Evolutionary conservation across 1,284 basidiomycete species (phyloP), one percentile per base, ranked within the genome.

Genomic region (Anthracocystis setariae): DNA sequence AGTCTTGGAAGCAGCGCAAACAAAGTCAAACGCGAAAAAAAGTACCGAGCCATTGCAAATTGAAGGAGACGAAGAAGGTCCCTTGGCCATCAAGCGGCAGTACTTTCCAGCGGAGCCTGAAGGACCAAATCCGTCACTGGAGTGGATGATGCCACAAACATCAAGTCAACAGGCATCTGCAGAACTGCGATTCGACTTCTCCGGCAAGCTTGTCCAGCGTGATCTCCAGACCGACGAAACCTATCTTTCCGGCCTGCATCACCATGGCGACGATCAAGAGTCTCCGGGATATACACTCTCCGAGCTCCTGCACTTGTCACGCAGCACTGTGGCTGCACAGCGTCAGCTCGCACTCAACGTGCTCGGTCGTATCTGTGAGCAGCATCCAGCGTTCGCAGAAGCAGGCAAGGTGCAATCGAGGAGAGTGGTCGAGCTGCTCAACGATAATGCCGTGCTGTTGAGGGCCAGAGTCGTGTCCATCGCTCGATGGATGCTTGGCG

Each of bases 211-310:
- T 8, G 46, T 77, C 12, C 46, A 49, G 10, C 42, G 54, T 15
- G 40, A 42, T 1, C 5, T 27, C 0, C 55, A 67, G 33, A 64
- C 54, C 21, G 65, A 75, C 43, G 37, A 46, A n/a, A 74, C 76
- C 10, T 77, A 71, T 38, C 63, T 77, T 4, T 72, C 76, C 2
- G 94, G 94, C 1, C 85, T 96, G 21, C 94, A 97, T 82, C 94
- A 96, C 81, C 94, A 96, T 58, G 85, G 85, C 18, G 75, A 82
- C 63, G 88, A 92, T 0, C 91, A 92, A 58, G 89, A 90, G 40
- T 72, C 84, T n/a, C 93, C 94, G 0, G 94, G 94, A 0, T 97
- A 96, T 82, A 94, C 92, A 0, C 84, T 95, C 0, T 89, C 91
- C 35, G 94, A 96, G 67, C 86, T 96, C n/a, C 88, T 94, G 44